These are phyloP conservation scores for Paulownia fortunei DNA, from an alignment of 257 asterid species.

Conservation along the genomic window DNA sequence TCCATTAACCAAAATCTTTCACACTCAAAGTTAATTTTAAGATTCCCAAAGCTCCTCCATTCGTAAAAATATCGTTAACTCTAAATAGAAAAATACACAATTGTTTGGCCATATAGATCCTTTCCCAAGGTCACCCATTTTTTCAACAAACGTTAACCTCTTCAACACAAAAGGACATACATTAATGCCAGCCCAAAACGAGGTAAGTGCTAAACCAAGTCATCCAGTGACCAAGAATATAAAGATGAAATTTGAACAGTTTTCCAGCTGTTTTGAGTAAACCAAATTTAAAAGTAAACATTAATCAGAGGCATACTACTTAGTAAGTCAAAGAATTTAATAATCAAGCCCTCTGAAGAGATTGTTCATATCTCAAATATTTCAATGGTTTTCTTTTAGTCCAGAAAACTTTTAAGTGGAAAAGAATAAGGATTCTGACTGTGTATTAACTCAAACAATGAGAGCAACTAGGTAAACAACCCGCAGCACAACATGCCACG, in stretches of 20 bases:
- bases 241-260: background rate
- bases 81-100: background rate
- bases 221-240: background rate
- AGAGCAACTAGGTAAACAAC: background rate
- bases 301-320: background rate
- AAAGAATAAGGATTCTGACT: background rate
- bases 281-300: background rate
- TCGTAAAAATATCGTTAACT: background rate
- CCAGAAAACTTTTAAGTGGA: background rate
- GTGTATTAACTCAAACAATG: slow-evolving; percentile 10
- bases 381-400: background rate
- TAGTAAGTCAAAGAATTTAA: background rate
- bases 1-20: background rate
- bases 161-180: background rate
- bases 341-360: background rate
- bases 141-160: background rate
- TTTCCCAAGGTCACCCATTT: background rate
- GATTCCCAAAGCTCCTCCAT: background rate
- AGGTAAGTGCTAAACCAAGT: slow-evolving; percentile 12
- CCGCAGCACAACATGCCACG: background rate
- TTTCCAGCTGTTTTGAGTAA: background rate
- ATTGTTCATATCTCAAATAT: background rate
- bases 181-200: background rate
- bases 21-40: background rate
- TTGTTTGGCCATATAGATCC: background rate